These are phyloP conservation scores for Gentiana macrophylla DNA, from an alignment of 257 asterid species.

Conservation along the genomic window DNA sequence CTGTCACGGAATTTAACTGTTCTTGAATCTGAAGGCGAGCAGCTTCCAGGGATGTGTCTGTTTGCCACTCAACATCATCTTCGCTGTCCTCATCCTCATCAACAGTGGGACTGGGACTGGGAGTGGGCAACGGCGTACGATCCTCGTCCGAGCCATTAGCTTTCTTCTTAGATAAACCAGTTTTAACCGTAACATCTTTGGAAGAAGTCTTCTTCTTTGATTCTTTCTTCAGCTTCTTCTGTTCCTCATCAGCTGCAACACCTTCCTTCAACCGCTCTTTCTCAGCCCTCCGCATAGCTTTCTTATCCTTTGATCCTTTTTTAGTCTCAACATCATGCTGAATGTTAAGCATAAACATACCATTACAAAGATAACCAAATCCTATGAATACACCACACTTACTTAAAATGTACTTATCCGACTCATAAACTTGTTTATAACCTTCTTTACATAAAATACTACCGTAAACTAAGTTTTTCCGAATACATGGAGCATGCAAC, in stretches of 20 bases:
- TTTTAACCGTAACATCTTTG: background rate
- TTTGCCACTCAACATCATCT: conserved; percentile 24
- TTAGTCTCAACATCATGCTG: conserved; percentile 21
- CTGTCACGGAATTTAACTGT: conserved; percentile 18
- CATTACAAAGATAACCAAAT: too few species aligned
- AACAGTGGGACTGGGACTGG: conserved; percentile 3
- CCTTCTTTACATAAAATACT: too few species aligned
- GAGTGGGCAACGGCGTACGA: conserved; percentile 9
- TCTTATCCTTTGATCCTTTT: conserved; percentile 66
- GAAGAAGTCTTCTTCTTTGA: conserved; percentile 13
- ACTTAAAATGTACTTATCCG: too few species aligned
- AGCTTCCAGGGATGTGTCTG: conserved; percentile 23
- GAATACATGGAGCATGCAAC: too few species aligned
- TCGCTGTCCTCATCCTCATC: conserved; percentile 15
- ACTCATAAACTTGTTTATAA: too few species aligned
- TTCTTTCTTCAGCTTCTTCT: conserved; percentile 15
- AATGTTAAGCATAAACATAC: too few species aligned
- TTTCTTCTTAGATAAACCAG: conserved; percentile 13
- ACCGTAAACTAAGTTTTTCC: too few species aligned
- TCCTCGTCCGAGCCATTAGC: conserved; percentile 19
- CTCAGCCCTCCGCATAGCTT: conserved; percentile 78
- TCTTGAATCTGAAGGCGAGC: conserved; percentile 21
- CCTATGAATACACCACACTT: too few species aligned
- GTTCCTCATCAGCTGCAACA: conserved; percentile 71
- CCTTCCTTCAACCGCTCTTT: conserved; percentile 79